A percentile compares a stretch with the other conserved stretches of the same genome.
Conservation (phyloP, 2,329 filamentous ascomycete genomes). For the Neopestalotiopsis sp. region DNA sequence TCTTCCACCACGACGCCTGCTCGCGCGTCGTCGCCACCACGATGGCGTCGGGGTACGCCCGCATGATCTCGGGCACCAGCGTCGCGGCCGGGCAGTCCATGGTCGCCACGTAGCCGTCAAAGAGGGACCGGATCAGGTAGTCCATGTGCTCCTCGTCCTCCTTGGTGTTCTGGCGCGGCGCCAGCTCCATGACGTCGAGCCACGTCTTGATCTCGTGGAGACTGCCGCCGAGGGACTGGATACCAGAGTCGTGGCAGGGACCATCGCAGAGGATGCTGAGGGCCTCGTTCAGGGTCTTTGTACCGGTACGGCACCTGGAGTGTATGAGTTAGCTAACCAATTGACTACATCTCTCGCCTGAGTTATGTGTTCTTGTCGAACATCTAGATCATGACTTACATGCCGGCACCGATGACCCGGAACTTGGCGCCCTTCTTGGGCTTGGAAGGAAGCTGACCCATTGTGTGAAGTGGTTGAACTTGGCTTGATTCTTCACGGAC, state of each 20-base stretch:
- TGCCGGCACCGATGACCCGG: slow-evolving; percentile 41
- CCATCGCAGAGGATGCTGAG: slow-evolving; percentile 40
- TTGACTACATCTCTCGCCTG: neutral
- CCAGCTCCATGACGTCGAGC: slow-evolving; percentile 39
- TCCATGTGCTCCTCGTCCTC: slow-evolving; percentile 38
- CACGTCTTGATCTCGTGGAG: slow-evolving; percentile 39
- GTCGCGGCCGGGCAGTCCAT: slow-evolving; percentile 44
- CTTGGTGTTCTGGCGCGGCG: slow-evolving; percentile 30
- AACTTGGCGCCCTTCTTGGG: slow-evolving; percentile 37
- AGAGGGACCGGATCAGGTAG: slow-evolving; percentile 31
- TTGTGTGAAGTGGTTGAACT: slow-evolving; percentile 22
- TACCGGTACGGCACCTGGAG: slow-evolving; percentile 41
- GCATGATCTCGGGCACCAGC: slow-evolving; percentile 50
- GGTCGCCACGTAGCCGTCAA: slow-evolving; percentile 42
- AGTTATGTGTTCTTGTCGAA: neutral
- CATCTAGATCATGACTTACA: slow-evolving; percentile 29
- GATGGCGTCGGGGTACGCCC: slow-evolving; percentile 53
- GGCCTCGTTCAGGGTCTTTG: slow-evolving; percentile 43
- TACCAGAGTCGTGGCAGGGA: slow-evolving; percentile 40
- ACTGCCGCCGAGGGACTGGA: slow-evolving; percentile 41
- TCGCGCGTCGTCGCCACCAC: slow-evolving; percentile 50
- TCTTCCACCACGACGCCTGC: slow-evolving; percentile 43
- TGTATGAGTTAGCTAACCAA: slow-evolving; percentile 21
- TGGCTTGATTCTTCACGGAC: neutral
- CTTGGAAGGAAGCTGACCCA: slow-evolving; percentile 38